Percentiles rank a stretch among this genome's conserved stretches.
These are phyloP conservation scores for Neurospora tetrasperma DNA, from an alignment of 495 filamentous ascomycete genomes.

Conservation along the genomic window DNA sequence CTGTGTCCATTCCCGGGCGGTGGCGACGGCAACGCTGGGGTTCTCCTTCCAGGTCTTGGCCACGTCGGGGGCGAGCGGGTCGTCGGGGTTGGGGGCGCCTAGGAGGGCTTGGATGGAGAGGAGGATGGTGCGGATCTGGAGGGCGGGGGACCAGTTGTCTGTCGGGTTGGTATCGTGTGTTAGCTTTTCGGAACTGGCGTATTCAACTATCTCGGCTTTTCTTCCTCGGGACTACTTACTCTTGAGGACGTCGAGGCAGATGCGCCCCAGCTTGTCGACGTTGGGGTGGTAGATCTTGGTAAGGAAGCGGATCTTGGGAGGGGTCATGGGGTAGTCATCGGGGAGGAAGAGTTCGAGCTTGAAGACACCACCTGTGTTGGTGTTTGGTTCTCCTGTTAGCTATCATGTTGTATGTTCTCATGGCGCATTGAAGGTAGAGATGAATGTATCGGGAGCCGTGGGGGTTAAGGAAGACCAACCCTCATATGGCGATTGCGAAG, in stretches of 20 bases:
- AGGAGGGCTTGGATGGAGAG: slow-evolving; percentile 95
- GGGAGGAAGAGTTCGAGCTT: slow-evolving; percentile 97
- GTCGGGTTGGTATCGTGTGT: background rate
- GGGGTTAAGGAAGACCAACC: slow-evolving; percentile 36
- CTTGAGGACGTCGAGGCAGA: slow-evolving; percentile 96
- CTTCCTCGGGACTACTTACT: slow-evolving; percentile 43
- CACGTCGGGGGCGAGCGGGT: slow-evolving; percentile 92
- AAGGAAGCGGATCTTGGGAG: slow-evolving; percentile 94
- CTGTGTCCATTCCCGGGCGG: slow-evolving; percentile 79
- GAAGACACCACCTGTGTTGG: slow-evolving; percentile 71
- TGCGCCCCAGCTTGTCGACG: slow-evolving; percentile 93
- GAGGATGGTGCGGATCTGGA: slow-evolving; percentile 95
- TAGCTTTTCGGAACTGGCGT: background rate
- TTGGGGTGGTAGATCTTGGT: slow-evolving; percentile 99
- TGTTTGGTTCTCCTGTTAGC: background rate
- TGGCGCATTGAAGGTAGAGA: background rate
- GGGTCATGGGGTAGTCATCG: slow-evolving; percentile 98
- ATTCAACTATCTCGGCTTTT: background rate
- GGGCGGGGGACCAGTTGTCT: slow-evolving; percentile 98
- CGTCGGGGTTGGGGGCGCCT: slow-evolving; percentile 93
- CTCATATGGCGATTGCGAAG: slow-evolving; percentile 87
- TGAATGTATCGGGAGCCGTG: background rate
- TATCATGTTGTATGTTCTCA: background rate
- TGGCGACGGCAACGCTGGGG: slow-evolving; percentile 80
- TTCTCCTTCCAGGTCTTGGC: slow-evolving; percentile 98